phyloP scores from a whole-genome alignment of 2,329 filamentous ascomycete species.

The Sarocladium oryzae region DNA sequence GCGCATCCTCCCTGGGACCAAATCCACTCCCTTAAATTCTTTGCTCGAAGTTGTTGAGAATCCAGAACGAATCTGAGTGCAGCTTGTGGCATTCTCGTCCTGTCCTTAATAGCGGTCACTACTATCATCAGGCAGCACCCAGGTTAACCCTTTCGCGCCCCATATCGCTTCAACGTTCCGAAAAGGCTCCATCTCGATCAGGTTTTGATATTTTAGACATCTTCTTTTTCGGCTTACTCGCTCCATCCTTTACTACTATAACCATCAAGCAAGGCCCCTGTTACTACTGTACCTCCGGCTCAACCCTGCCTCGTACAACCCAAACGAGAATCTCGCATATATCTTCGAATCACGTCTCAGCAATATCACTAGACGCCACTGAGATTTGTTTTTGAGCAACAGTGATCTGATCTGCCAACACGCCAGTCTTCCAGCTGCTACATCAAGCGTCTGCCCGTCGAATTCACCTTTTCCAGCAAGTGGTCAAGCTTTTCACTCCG shows the following conservation, averaged over 20 bases:
- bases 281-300: neutral
- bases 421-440: no score
- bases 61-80: neutral
- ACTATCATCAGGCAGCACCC: neutral
- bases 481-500: neutral
- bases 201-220: neutral
- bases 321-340: neutral
- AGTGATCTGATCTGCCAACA: neutral
- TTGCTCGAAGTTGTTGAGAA: neutral
- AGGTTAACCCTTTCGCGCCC: neutral
- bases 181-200: slow-evolving; percentile 2
- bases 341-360: neutral
- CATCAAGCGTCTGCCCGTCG: neutral
- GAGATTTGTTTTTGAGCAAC: neutral
- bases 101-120: neutral
- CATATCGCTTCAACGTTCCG: neutral
- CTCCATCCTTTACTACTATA: slow-evolving; percentile 6
- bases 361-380: neutral
- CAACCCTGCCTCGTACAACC: slow-evolving; percentile 3
- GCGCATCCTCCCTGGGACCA: slow-evolving; percentile 1
- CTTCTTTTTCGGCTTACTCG: neutral
- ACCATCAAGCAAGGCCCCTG: slow-evolving; percentile 2
- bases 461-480: neutral
- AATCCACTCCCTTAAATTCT: neutral
- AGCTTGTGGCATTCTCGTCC: neutral